Evolutionary conservation across 2,329 filamentous ascomycete genomes (phyloP).

Genomic region (Dactylellina drechsleri): DNA sequence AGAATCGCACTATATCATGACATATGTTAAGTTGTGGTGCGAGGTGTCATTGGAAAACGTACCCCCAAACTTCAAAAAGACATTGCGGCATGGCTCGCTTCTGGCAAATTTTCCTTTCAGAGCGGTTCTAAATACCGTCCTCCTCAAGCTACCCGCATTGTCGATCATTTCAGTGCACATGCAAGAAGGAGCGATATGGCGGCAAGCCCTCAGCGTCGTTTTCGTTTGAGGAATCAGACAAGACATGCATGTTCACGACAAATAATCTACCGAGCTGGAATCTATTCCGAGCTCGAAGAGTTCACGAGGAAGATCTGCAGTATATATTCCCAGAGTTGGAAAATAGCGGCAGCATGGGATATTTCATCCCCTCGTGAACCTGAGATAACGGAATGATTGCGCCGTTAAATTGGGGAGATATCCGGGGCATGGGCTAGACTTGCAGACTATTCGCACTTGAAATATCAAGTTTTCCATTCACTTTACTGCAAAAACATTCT

Average conservation of each 20-base stretch:
- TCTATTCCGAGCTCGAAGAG: background rate
- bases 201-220: too few relatives aligned
- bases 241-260: background rate
- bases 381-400: background rate
- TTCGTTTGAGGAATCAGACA: background rate
- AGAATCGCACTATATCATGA: conserved; percentile 1
- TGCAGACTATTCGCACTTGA: too few relatives aligned
- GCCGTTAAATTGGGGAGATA: conserved; percentile 21
- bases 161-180: conserved; percentile 27
- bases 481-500: background rate
- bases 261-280: too few relatives aligned
- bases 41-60: too few relatives aligned
- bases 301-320: conserved; percentile 35
- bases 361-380: background rate
- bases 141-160: conserved; percentile 19
- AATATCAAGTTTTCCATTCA: background rate
- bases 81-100: conserved; percentile 2
- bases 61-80: background rate
- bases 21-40: too few relatives aligned
- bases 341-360: conserved; percentile 31
- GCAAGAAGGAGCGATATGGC: background rate
- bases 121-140: conserved; percentile 22
- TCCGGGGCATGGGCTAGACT: conserved; percentile 4
- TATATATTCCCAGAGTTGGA: conserved; percentile 7
- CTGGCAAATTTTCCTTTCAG: too few relatives aligned